Conservation (phyloP, 1,139 yeast species). For the Kodamaea fungicola region DNA sequence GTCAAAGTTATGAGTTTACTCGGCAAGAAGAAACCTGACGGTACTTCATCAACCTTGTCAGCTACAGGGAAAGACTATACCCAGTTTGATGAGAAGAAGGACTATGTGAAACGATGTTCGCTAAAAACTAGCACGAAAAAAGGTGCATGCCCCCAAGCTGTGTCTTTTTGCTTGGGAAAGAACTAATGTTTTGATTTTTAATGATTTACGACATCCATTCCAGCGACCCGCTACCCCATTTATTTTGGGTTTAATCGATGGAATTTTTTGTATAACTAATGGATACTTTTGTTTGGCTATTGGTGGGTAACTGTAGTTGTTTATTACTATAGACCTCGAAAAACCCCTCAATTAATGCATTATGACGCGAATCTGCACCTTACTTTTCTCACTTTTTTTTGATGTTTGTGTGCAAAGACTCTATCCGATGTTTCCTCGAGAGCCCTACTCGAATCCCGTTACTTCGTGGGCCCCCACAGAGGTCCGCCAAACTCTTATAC, state of each 20-base stretch:
- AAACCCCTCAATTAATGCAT: too few species aligned
- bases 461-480: slow-evolving; percentile 9
- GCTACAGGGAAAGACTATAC: slow-evolving; percentile 15
- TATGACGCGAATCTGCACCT: too few species aligned
- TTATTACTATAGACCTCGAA: too few species aligned
- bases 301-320: not conserved
- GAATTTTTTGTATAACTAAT: not conserved
- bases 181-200: slow-evolving; percentile 8
- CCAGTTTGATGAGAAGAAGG: slow-evolving; percentile 44
- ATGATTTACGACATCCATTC: too few species aligned
- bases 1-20: slow-evolving; percentile 8
- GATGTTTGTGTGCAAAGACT: slow-evolving; percentile 27
- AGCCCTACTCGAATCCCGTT: slow-evolving; percentile 26
- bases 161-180: slow-evolving; percentile 40
- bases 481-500: slow-evolving; percentile 15
- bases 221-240: too few species aligned
- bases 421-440: slow-evolving; percentile 26
- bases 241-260: not conserved
- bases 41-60: slow-evolving; percentile 3
- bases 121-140: slow-evolving; percentile 18
- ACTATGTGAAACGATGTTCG: slow-evolving; percentile 40
- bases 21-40: slow-evolving; percentile 6
- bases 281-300: not conserved
- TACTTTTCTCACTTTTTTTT: not conserved
- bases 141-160: slow-evolving; percentile 28